These are phyloP conservation scores for Stephanodiscus triporus DNA, from an alignment of 108 stramenopile genomes.

Conservation along the genomic window DNA sequence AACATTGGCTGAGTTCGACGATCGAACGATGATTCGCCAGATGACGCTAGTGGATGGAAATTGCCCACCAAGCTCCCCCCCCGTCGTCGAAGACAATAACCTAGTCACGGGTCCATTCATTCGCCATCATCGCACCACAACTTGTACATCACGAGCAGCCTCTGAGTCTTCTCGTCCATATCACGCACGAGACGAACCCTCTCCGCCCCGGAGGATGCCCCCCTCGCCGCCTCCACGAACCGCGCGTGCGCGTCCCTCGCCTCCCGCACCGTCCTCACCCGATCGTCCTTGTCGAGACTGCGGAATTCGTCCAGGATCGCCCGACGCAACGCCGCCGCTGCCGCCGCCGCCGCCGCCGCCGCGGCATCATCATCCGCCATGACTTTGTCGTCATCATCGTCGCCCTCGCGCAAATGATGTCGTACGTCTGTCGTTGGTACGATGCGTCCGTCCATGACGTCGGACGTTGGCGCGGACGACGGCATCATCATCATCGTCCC, in stretches of 20 bases:
- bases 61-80: too few species aligned
- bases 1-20: too few species aligned
- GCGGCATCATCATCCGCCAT: too few species aligned
- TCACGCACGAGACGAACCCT: not conserved
- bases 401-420: too few species aligned
- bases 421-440: too few species aligned
- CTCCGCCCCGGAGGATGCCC: not conserved
- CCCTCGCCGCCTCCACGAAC: not conserved
- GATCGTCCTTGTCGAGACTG: not conserved
- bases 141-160: not conserved
- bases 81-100: too few species aligned
- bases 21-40: too few species aligned
- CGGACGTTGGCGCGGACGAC: not conserved
- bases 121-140: not conserved
- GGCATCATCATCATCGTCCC: not conserved
- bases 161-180: not conserved
- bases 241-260: not conserved
- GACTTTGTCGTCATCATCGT: conserved; percentile 13
- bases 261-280: not conserved
- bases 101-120: too few species aligned
- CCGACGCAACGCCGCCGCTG: not conserved
- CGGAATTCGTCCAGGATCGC: not conserved
- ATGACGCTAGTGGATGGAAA: too few species aligned
- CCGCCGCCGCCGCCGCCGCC: not conserved
- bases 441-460: not conserved